These are phyloP conservation scores for Dalechampia spathulata DNA, from an alignment of 441 rosid species.

Conservation along the genomic window DNA sequence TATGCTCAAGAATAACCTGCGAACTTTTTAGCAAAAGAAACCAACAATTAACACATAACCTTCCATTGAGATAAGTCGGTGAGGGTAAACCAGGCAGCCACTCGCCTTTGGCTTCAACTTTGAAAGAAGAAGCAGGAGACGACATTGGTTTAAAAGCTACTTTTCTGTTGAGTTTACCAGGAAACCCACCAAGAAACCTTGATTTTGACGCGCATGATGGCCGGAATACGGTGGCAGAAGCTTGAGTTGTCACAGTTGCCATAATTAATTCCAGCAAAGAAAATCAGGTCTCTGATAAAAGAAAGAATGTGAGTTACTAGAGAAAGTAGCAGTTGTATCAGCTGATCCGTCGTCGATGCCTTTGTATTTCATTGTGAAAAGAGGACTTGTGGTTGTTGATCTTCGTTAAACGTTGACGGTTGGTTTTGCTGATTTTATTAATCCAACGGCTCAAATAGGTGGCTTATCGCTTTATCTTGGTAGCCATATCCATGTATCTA, in stretches of 20 bases:
- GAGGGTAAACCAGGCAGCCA: constrained; percentile 86
- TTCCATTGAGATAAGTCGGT: constrained; percentile 74
- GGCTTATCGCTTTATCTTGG: constrained; percentile 42
- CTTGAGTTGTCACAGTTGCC: constrained; percentile 87
- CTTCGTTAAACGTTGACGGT: constrained; percentile 22
- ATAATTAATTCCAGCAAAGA: constrained; percentile 21
- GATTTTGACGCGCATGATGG: constrained; percentile 53
- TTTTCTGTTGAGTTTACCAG: constrained; percentile 41
- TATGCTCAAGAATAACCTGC: background rate
- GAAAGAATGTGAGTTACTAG: background rate
- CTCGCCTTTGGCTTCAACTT: constrained; percentile 80
- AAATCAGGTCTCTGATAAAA: background rate
- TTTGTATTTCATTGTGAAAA: constrained; percentile 20
- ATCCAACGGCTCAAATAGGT: constrained; percentile 27
- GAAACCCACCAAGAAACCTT: constrained; percentile 59
- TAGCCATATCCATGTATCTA: constrained; percentile 33
- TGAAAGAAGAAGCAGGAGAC: constrained; percentile 37
- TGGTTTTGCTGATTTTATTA: constrained; percentile 15
- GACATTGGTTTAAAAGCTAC: constrained; percentile 38
- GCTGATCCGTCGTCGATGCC: background rate
- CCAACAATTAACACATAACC: too few relatives aligned
- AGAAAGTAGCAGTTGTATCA: constrained; percentile 1
- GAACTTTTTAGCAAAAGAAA: too few relatives aligned
- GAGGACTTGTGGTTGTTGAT: constrained; percentile 32
- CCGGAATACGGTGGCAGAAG: constrained; percentile 74